Base-by-base conservation (phyloP, 257 asterid genomes). In the Penstemon barbatus region DNA sequence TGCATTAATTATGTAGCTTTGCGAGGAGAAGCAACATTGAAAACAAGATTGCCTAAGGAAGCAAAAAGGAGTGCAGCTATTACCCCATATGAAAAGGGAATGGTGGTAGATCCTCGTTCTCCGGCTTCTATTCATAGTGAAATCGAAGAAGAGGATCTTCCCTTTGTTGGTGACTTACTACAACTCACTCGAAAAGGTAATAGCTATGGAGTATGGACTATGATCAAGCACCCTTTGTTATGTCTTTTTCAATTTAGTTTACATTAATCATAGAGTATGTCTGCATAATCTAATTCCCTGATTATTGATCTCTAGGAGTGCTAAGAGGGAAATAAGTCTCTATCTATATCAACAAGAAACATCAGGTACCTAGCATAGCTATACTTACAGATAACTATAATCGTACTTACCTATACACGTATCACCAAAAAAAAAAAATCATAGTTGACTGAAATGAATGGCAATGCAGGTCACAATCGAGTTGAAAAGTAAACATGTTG, bases 21-120 rank as follows among this genome's bases (percentile, higher is more conserved):
- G 76, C 69, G 97, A 44, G 98, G 98, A 70, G 98, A 87, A 74
- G 97, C 95, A 33, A 87, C 90, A 10, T 40, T 92, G 66, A 87
- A 72, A 74, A 81, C 88, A 54, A 89, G 98, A 79, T 65, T 90
- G 75, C 88, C 91, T 6, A 89, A 82, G 74, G 96, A 91, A 73
- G 63, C 88, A 19, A 91, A 81, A 83, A 87, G 89, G 81, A 89
- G 82, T 80, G 96, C 97, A 69, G 67, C 95, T 45, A 79, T 89
- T 75, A 87, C 83, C 71, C 98, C 98, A 1, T 89, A 83, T 57
- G 94, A 85, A 51, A 89, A 81, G 76, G 79, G 79, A 18, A 57
- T 80, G 33, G 33, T 25, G 61, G 72, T 75, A 48, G 88, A 85
- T 65, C 71, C 82, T 74, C 88, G 56, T 46, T 71, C 77, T 65